These are phyloP conservation scores for Tulasnella sp. DNA, from an alignment of 768 basidiomycete species.

Conservation along the genomic window DNA sequence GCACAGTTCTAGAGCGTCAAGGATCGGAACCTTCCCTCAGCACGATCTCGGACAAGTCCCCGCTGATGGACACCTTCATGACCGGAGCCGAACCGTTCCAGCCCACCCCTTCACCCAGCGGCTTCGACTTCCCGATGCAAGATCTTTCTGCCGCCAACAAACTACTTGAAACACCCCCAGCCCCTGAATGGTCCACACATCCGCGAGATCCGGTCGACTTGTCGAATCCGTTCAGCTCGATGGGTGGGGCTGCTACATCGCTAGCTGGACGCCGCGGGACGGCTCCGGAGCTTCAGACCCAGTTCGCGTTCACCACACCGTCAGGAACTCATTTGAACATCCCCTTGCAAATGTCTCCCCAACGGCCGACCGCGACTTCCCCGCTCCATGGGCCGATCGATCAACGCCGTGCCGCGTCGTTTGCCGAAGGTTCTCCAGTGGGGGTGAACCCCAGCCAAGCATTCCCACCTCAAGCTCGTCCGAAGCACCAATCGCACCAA, in stretches of 20 bases:
- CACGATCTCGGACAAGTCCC: background rate
- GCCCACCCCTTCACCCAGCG: background rate
- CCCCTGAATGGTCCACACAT: background rate
- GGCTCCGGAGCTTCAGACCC: background rate
- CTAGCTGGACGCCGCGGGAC: background rate
- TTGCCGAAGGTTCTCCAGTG: background rate
- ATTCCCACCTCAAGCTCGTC: background rate
- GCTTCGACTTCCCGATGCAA: background rate
- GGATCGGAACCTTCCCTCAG: background rate
- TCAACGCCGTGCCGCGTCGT: background rate
- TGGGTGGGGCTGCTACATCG: background rate
- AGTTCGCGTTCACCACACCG: background rate
- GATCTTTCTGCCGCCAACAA: background rate
- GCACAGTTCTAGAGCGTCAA: background rate
- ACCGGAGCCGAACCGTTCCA: background rate
- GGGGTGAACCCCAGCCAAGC: background rate
- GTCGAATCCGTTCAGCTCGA: background rate
- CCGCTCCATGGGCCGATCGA: background rate
- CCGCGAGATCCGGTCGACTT: background rate
- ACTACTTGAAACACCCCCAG: background rate
- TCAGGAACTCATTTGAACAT: background rate
- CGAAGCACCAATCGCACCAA: background rate
- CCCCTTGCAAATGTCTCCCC: background rate
- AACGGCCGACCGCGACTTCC: background rate
- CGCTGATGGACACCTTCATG: background rate